Base-by-base conservation (phyloP, 768 basidiomycete genomes). In the Macrolepiota dolichaula region DNA sequence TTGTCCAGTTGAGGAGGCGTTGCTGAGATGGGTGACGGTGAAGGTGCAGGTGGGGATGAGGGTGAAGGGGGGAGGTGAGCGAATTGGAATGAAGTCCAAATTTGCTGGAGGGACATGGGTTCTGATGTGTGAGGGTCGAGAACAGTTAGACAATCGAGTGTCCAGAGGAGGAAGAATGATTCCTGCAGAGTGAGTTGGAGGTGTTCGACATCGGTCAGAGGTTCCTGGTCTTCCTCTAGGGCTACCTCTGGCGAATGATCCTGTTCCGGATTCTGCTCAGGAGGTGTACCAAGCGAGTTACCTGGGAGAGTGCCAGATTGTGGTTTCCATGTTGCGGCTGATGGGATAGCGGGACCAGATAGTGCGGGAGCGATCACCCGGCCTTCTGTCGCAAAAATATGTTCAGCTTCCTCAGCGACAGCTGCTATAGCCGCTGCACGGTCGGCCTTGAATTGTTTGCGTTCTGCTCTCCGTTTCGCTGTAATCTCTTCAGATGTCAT, bases 401-500 rank as follows among this genome's bases (percentile, higher is more conserved):
- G 79, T 68, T 94, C 92, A 5, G 91, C 92, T 68, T 92, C 88
- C 40, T 87, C 87, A 0, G 86, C 88, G 0, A 91, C 90, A 0
- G 83, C 83, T 1, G 92, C 92, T 65, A 97, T 90, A 1, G 95
- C 96, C 59, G 81, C 78, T 27, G 96, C 95, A 68, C 97, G 87
- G 69, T 96, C 94, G 40, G 88, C 79, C 74, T 99, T 99, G 80
- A 96, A 96, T 66, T 94, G 91, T 67, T 88, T 88, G 38, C 97
- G 87, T 66, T 96, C 94, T 32, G 86, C 85, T 51, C 97, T 81
- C 40, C 97, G 88, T 68, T 86, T 86, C 40, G 91, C 93, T 9
- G 94, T 93, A 57, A 97, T 76, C 73, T 98, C 94, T 70, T 99
- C 97, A 0, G 95, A 88, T 0, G 95, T 94, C 65, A 91, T 75